Base-by-base conservation (phyloP, 345 rosid genomes). In the Gossypium longicalyx region DNA sequence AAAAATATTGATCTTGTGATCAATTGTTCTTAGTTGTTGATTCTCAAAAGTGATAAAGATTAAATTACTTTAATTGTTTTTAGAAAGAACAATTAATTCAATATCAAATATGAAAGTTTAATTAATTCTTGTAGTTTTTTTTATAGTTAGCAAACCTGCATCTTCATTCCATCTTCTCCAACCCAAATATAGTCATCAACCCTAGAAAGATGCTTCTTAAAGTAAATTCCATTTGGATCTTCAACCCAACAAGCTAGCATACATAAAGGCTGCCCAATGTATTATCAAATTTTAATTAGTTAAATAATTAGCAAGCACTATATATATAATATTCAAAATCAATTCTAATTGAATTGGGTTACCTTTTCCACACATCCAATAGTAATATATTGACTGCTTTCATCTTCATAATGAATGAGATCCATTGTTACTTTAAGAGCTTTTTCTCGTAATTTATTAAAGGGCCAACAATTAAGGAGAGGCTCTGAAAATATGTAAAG, bases 191-290 rank as follows among this genome's bases (percentile, higher is more conserved):
- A 90, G 74, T 90, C 93, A 1, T 88, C 63, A 51, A 92, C 58
- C 81, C 97, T 86, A 51, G 94, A 48, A 8, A 90, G 86, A 73
- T 89, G 91, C 76, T 85, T 87, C 76, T 89, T 87, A 70, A 83
- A 87, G 64, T 71, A 47, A 77, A 64, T 80, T 9, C 93, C 86
- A 3, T 90, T 51, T 1, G 91, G 88, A 80, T 90, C 87, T 82
- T 90, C 93, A 43, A 79, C 87, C 93, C 92, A 89, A 41, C 92
- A 91, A 76, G 92, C 85, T 47, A 91, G 84, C 89, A 83, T 87
- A 65, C 89, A 82, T 4, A 90, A 52, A 41, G 70, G 53, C 70
- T 66, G 51, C 49, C 12, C 48, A 38, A 63, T 51, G 12, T 8
- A 47, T 47, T 12, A 47, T 47, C 6, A 34, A 34, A 34, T 34